Conservation (phyloP, 1,284 basidiomycete genomes). For the Trichosporon coremiiforme region DNA sequence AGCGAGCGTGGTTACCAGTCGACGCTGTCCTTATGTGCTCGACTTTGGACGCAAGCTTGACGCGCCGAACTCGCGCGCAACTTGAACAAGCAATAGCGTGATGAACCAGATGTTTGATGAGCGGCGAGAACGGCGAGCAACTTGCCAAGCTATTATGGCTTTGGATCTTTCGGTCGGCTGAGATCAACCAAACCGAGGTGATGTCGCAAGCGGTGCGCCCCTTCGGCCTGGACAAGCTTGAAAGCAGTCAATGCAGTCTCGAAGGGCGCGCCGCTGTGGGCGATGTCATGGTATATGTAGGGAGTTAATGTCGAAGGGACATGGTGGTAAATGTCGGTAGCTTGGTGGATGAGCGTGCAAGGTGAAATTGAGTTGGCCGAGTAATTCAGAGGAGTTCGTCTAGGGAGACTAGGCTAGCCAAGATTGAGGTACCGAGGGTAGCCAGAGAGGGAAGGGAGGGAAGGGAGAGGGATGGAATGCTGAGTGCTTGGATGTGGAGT, state of each 20-base stretch:
- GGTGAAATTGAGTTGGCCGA: conserved; percentile 6
- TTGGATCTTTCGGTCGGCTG: neutral
- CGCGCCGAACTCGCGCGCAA: neutral
- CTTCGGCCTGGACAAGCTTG: neutral
- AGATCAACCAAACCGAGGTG: neutral
- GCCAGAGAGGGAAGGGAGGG: neutral
- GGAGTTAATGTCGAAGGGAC: neutral
- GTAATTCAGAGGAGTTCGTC: neutral
- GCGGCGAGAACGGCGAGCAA: neutral
- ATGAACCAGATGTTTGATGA: neutral
- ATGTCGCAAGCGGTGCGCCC: neutral
- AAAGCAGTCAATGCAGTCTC: neutral
- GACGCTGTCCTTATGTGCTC: neutral
- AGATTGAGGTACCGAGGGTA: neutral
- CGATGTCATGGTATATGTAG: neutral
- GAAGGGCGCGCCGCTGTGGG: neutral
- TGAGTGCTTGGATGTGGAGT: neutral
- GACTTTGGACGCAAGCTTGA: neutral
- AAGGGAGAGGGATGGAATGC: neutral
- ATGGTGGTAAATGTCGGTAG: neutral
- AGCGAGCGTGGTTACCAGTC: neutral
- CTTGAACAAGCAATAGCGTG: neutral
- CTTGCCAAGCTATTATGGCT: neutral
- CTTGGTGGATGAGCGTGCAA: neutral
- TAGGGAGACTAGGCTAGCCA: neutral